These are phyloP conservation scores for Royoungia palumana DNA, from an alignment of 768 basidiomycete species.

Conservation along the genomic window DNA sequence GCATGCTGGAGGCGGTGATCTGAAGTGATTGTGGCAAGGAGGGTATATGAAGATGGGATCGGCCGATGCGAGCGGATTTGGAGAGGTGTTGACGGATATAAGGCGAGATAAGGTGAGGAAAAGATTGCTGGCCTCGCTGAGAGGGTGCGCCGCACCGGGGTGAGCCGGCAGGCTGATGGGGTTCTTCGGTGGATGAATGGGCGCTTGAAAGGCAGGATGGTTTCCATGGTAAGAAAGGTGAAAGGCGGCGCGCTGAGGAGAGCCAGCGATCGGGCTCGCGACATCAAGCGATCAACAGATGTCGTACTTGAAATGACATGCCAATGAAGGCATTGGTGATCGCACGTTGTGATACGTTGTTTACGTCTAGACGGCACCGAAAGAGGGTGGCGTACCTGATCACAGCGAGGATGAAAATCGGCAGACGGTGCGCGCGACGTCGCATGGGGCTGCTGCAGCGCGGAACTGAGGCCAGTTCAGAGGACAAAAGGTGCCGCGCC, in stretches of 20 bases:
- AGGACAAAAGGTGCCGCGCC: slow-evolving; percentile 31
- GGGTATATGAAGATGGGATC: slow-evolving; percentile 12
- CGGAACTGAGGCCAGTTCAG: no score
- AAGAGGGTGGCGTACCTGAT: slow-evolving; percentile 34
- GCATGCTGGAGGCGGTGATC: slow-evolving; percentile 5
- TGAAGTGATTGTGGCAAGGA: slow-evolving; percentile 5
- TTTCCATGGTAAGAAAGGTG: slow-evolving; percentile 31
- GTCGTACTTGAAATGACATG: slow-evolving; percentile 26
- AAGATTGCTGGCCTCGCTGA: slow-evolving; percentile 10
- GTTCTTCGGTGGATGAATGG: slow-evolving; percentile 1
- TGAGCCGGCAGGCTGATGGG: not conserved
- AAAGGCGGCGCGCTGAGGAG: slow-evolving; percentile 5
- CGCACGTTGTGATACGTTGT: slow-evolving; percentile 27
- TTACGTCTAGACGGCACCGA: slow-evolving; percentile 33
- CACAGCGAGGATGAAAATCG: slow-evolving; percentile 19
- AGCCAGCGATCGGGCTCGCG: slow-evolving; percentile 20
- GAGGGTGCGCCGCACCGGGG: slow-evolving; percentile 13
- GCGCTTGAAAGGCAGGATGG: slow-evolving; percentile 8
- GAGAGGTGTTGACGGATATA: slow-evolving; percentile 22
- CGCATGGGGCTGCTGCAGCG: slow-evolving; percentile 2
- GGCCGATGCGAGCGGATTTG: slow-evolving; percentile 15
- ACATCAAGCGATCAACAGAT: slow-evolving; percentile 26
- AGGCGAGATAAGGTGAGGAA: slow-evolving; percentile 8
- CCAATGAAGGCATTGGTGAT: slow-evolving; percentile 23
- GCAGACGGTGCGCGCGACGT: slow-evolving; percentile 7